Percentiles rank a stretch among this genome's conserved stretches.
Evolutionary conservation across 1,139 yeast genomes (phyloP).

Genomic region (Yamadazyma sp.): DNA sequence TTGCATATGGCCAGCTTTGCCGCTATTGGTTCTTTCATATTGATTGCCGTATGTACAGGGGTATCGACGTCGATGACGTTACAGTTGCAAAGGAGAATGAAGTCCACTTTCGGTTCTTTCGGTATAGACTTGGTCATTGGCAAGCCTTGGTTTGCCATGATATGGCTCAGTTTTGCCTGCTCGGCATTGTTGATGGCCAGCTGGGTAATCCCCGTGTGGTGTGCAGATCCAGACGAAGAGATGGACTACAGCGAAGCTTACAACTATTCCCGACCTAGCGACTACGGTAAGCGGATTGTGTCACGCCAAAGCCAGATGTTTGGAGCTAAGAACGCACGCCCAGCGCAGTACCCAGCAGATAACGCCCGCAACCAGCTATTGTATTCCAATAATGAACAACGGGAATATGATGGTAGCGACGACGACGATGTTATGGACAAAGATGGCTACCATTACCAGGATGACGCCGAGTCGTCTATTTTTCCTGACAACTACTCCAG

Average conservation of each 20-base stretch:
- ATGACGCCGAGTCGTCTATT: conserved; percentile 2
- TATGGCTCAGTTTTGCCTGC: conserved; percentile 35
- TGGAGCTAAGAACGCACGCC: neutral
- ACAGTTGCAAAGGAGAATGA: conserved; percentile 28
- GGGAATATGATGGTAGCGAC: conserved; percentile 3
- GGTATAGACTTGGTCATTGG: conserved; percentile 49
- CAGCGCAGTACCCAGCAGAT: too few species aligned
- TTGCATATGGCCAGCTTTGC: conserved; percentile 33
- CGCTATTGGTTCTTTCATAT: conserved; percentile 32
- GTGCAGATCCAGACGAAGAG: conserved; percentile 39
- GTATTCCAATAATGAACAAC: conserved; percentile 9
- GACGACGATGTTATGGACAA: conserved; percentile 5
- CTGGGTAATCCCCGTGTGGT: conserved; percentile 46
- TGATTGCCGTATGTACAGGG: conserved; percentile 28
- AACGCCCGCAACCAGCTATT: conserved; percentile 14
- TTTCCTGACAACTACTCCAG: too few species aligned
- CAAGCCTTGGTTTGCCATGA: conserved; percentile 36
- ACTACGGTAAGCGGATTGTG: conserved; percentile 9
- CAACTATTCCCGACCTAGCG: conserved; percentile 16
- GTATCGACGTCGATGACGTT: conserved; percentile 26
- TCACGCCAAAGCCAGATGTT: conserved; percentile 2
- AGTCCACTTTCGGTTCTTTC: conserved; percentile 35
- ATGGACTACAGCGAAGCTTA: conserved; percentile 21
- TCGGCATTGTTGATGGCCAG: conserved; percentile 27
- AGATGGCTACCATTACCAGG: conserved; percentile 5